phyloP scores from a whole-genome alignment of 805 yeast species.

The Yamadazyma scolyti region DNA sequence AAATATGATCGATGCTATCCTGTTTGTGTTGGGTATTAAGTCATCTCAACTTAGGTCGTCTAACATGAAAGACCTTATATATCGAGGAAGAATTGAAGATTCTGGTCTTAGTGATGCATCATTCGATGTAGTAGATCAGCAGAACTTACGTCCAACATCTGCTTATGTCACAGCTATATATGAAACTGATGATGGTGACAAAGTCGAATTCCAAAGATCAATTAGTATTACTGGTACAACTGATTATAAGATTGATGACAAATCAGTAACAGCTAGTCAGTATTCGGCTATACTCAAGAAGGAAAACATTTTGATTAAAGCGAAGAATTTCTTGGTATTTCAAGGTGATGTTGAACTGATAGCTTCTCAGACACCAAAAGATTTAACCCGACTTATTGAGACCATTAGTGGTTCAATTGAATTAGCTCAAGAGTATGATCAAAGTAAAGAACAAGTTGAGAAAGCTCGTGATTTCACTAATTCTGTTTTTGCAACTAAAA shows the following conservation, averaged over 20 bases:
- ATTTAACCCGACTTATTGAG: conserved; percentile 72
- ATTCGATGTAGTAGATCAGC: conserved; percentile 15
- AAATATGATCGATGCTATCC: conserved; percentile 95
- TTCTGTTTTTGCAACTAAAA: conserved; percentile 61
- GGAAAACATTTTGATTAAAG: conserved; percentile 83
- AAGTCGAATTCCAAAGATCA: conserved; percentile 59
- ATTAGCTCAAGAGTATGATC: conserved; percentile 61
- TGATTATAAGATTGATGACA: conserved; percentile 63
- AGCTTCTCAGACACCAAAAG: conserved; percentile 80
- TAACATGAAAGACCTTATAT: conserved; percentile 71
- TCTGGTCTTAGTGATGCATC: conserved; percentile 15
- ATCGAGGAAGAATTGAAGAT: conserved; percentile 51
- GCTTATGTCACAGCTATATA: conserved; percentile 82
- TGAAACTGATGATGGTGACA: conserved; percentile 57
- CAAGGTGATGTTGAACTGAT: conserved; percentile 96
- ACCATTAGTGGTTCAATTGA: conserved; percentile 80
- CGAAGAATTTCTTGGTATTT: conserved; percentile 87
- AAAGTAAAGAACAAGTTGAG: conserved; percentile 59
- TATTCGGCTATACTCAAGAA: conserved; percentile 64
- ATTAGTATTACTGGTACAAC: conserved; percentile 59
- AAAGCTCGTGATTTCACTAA: conserved; percentile 62
- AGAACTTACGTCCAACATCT: conserved; percentile 29
- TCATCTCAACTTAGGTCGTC: conserved; percentile 72
- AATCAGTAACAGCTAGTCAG: conserved; percentile 55
- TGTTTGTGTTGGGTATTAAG: conserved; percentile 87